Percentiles rank a stretch among this genome's conserved stretches.
Evolutionary conservation across 768 basidiomycete species (phyloP).

Genomic region (Collybiopsis luxurians): DNA sequence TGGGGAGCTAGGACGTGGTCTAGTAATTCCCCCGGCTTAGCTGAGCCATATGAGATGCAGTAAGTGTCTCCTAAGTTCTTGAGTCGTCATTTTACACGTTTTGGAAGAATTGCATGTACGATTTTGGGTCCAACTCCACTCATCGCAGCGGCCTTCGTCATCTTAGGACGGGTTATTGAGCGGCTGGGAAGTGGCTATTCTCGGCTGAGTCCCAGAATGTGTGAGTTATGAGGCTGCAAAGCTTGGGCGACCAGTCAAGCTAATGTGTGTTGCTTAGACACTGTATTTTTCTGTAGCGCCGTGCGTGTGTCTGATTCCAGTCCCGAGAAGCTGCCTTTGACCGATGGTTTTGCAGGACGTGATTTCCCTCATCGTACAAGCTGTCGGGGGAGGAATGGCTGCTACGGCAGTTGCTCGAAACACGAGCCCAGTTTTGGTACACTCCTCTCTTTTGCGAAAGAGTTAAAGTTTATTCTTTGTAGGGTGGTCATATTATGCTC

Average conservation of each 20-base stretch:
- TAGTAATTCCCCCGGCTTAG: conserved; percentile 16
- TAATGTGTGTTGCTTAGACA: not conserved
- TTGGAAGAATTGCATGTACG: conserved; percentile 41
- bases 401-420: not conserved
- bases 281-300: conserved; percentile 1
- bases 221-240: conserved; percentile 20
- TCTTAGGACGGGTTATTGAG: conserved; percentile 38
- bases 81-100: too few relatives aligned
- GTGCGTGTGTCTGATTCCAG: not conserved
- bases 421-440: conserved; percentile 1
- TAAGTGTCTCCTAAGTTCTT: conserved; percentile 4
- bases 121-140: conserved; percentile 48
- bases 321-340: not conserved
- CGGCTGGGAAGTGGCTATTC: conserved; percentile 34
- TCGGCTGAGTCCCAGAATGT: conserved; percentile 30
- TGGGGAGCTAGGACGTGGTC: conserved; percentile 37
- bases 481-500: conserved; percentile 6
- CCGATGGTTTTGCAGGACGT: not conserved
- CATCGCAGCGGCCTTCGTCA: conserved; percentile 46
- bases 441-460: not conserved
- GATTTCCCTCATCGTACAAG: conserved; percentile 5
- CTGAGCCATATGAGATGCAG: conserved; percentile 40
- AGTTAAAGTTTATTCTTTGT: not conserved
- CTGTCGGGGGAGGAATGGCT: conserved; percentile 3
- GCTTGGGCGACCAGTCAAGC: not conserved